Base-by-base conservation (phyloP, 345 rosid species). In the Eutrema heterophyllum region DNA sequence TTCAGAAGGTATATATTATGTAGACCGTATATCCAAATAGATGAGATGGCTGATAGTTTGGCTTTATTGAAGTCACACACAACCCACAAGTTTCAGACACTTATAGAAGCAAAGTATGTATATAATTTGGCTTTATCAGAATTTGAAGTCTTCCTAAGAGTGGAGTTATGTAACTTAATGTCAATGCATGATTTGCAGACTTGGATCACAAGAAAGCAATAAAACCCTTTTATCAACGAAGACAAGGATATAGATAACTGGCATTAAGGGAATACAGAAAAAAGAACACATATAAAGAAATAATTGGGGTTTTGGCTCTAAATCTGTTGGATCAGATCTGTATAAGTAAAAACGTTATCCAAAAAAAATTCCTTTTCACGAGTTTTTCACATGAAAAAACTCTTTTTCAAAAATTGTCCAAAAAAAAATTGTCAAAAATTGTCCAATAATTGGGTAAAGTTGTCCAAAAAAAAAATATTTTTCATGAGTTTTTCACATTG, bases 161-260 rank as follows among this genome's bases (percentile, higher is more conserved):
- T 56, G 54, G 14, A 55, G n/a, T 10, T 13, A 56, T 29, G 27
- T 44, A 45, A 61, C 36, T 15, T 38, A 51, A 14, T 9, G n/a
- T 14, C 58, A 36, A 41, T 63, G 55, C 39, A 32, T 26, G 24
- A 8, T 15, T 45, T 55, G 39, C 9, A 67, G 54, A 68, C 70
- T 61, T 75, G 74, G 35, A 50, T 13, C 59, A 54, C 79, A 69
- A 76, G 79, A 69, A 76, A 76, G 26, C 64, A 21, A 24, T 29
- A 38, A 41, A 58, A n/a, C 18, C 43, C 45, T 15, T 50, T 13
- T 38, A 57, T 40, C 62, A 50, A 49, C 35, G 52, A 29, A 64
- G 36, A 53, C 56, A 64, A 33, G 13, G 21, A 41, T 24, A 38
- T 24, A 65, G 14, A 29, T 56, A 57, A 21, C 15, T 72, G 58